Percentiles rank a stretch among this genome's conserved stretches.
Conservation (phyloP, 2,329 filamentous ascomycete genomes). For the Phaeomoniella chlamydospora region DNA sequence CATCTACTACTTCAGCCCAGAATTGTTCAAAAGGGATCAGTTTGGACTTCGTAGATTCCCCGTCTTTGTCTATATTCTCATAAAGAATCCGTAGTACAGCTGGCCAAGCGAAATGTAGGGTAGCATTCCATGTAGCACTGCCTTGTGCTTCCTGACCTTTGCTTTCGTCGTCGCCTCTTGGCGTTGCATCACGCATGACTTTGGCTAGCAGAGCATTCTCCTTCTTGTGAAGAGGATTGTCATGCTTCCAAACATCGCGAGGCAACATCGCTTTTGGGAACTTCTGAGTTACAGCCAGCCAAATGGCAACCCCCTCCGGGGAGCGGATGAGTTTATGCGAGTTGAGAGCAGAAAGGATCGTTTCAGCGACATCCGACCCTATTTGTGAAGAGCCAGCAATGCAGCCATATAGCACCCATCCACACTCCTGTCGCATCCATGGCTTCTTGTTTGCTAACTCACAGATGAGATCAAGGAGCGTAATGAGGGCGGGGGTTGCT, state of each 20-base stretch:
- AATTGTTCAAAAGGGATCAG: constrained; percentile 52
- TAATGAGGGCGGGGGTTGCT: constrained; percentile 15
- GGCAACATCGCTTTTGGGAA: constrained; percentile 54
- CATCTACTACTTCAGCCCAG: constrained; percentile 72
- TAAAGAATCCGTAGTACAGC: constrained; percentile 46
- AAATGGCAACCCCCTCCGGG: constrained; percentile 78
- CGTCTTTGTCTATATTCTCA: constrained; percentile 4
- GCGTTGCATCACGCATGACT: constrained; percentile 55
- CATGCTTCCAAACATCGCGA: constrained; percentile 55
- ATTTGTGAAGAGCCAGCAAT: constrained; percentile 22
- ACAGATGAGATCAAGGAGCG: constrained; percentile 58
- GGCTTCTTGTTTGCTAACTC: constrained; percentile 66
- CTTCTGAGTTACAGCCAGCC: constrained; percentile 54
- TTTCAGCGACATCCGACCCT: constrained; percentile 38
- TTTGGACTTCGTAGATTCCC: constrained; percentile 22
- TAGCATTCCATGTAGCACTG: constrained; percentile 63
- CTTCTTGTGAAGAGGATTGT: constrained; percentile 57
- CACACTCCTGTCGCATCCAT: constrained; percentile 81
- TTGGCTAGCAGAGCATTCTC: constrained; percentile 57
- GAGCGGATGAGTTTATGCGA: constrained; percentile 59
- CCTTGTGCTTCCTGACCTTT: constrained; percentile 16
- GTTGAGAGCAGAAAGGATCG: constrained; percentile 47
- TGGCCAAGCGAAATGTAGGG: constrained; percentile 80
- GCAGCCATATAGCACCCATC: constrained; percentile 46
- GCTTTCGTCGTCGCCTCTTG: constrained; percentile 15